Evolutionary conservation across 2,329 filamentous ascomycete species (phyloP).

Genomic region (Colletotrichum tabaci): DNA sequence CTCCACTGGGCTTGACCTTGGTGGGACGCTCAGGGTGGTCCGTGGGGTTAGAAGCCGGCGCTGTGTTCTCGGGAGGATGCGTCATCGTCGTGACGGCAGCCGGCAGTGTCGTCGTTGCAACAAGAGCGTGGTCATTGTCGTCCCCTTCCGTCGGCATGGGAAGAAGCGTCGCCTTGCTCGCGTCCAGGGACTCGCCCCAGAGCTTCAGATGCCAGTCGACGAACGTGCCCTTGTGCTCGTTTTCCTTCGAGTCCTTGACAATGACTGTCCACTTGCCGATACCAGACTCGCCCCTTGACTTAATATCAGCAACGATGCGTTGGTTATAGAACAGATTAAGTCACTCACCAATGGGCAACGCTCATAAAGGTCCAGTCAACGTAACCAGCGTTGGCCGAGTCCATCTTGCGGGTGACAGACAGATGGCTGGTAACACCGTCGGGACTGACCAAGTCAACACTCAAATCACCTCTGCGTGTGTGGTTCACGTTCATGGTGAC

Average conservation of each 20-base stretch:
- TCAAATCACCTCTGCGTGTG: slow-evolving; percentile 88
- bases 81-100: slow-evolving; percentile 75
- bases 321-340: too few species aligned
- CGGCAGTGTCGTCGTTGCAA: slow-evolving; percentile 70
- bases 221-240: slow-evolving; percentile 83
- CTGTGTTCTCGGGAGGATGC: slow-evolving; percentile 59
- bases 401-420: slow-evolving; percentile 79
- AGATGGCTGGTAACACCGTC: slow-evolving; percentile 86
- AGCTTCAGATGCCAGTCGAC: slow-evolving; percentile 94
- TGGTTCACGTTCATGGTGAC: slow-evolving; percentile 98
- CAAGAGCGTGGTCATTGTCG: slow-evolving; percentile 83
- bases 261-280: slow-evolving; percentile 92
- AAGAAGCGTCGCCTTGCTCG: slow-evolving; percentile 78
- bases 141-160: slow-evolving; percentile 89
- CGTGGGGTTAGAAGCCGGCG: slow-evolving; percentile 63
- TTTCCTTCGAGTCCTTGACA: slow-evolving; percentile 86
- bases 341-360: slow-evolving; percentile 88
- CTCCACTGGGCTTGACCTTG: slow-evolving; percentile 60
- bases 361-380: slow-evolving; percentile 99
- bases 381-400: slow-evolving; percentile 80
- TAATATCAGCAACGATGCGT: slow-evolving; percentile 8
- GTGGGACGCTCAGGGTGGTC: slow-evolving; percentile 77
- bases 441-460: slow-evolving; percentile 91
- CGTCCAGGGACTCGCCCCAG: slow-evolving; percentile 91
- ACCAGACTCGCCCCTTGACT: slow-evolving; percentile 84